Evolutionary conservation across 805 yeast species (phyloP), one percentile per base, ranked within the genome.

Genomic region (Kodamaea leandrae): DNA sequence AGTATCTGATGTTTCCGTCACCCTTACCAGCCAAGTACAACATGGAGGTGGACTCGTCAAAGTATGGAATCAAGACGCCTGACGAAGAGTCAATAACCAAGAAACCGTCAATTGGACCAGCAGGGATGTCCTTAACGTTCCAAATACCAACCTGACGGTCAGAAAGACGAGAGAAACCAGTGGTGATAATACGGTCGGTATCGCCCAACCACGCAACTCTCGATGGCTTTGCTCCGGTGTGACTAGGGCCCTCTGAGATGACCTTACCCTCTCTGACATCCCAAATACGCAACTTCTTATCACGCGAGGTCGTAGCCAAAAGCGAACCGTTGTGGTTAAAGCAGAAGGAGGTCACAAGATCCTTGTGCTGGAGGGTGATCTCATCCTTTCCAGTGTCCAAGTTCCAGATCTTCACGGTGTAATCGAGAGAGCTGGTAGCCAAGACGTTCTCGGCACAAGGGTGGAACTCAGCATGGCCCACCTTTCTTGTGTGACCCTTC

Each of bases 71-170:
- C 61, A 90, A 69, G 30, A 93, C 86, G 53, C 99, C 99, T 2
- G 97, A 85, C 4, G 95, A 83, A 17, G 95, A 78, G 59, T 95
- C 99, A 36, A 93, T 76, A 29, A 82, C 78, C 55, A 83, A 74
- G 60, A 90, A 88, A 0, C 96, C 97, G 39, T 89, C 96, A 49
- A 93, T 77, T 33, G 96, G 89, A 24, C 98, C 98, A 36, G 74
- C 73, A 8, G 68, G 80, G 41, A 93, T 68, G 52, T 84, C 77
- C 24, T 74, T 71, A 15, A 89, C 73, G 54, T 93, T 89, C 99
- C 99, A 93, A 43, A 93, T 72, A 53, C 93, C 99, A 45, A 91
- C 71, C 66, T 93, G 98, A 60, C 99, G 87, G 58, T 93, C 98
- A 34, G 96, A 86, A 51, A 86, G 74, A 55, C 85, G 79, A 19